A percentile compares a stretch with the other conserved stretches of the same genome.
Conservation (phyloP, 768 basidiomycete genomes). For the Favolaschia claudopus region DNA sequence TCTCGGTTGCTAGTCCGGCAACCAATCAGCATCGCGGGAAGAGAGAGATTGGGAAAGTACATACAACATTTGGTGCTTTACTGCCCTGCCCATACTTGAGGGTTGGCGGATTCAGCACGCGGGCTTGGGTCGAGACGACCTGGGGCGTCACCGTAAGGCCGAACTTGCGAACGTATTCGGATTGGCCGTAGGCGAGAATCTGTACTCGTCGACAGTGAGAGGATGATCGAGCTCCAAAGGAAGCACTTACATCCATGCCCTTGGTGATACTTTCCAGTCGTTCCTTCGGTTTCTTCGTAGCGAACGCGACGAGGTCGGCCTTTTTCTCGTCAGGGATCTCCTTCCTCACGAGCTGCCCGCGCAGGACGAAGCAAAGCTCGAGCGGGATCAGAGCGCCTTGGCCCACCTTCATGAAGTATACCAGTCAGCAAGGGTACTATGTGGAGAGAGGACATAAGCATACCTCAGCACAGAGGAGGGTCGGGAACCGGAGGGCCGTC, state of each 20-base stretch:
- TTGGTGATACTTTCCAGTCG: slow-evolving; percentile 61
- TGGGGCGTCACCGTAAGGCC: slow-evolving; percentile 46
- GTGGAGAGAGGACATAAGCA: slow-evolving; percentile 5
- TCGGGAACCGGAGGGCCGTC: slow-evolving; percentile 51
- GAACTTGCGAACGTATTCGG: slow-evolving; percentile 52
- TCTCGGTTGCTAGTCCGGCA: slow-evolving; percentile 53
- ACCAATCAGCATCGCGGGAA: background rate
- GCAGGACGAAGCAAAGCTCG: slow-evolving; percentile 67
- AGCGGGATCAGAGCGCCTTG: slow-evolving; percentile 69
- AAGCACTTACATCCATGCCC: slow-evolving; percentile 57
- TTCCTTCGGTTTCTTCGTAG: slow-evolving; percentile 67
- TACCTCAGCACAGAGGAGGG: slow-evolving; percentile 66
- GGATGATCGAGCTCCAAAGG: background rate
- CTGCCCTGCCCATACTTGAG: slow-evolving; percentile 56
- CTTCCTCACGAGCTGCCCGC: slow-evolving; percentile 77
- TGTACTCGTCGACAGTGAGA: slow-evolving; percentile 13
- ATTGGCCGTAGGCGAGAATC: slow-evolving; percentile 50
- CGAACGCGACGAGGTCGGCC: slow-evolving; percentile 67
- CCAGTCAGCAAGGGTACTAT: background rate
- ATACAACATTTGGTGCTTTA: slow-evolving; percentile 48
- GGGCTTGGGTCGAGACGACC: slow-evolving; percentile 51
- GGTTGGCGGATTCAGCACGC: slow-evolving; percentile 55
- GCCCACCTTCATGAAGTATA: slow-evolving; percentile 53
- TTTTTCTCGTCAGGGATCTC: slow-evolving; percentile 75
- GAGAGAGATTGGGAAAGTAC: slow-evolving; percentile 25